phyloP scores from a whole-genome alignment of 78 protist genomes.

The Corallochytrium limacisporum region DNA sequence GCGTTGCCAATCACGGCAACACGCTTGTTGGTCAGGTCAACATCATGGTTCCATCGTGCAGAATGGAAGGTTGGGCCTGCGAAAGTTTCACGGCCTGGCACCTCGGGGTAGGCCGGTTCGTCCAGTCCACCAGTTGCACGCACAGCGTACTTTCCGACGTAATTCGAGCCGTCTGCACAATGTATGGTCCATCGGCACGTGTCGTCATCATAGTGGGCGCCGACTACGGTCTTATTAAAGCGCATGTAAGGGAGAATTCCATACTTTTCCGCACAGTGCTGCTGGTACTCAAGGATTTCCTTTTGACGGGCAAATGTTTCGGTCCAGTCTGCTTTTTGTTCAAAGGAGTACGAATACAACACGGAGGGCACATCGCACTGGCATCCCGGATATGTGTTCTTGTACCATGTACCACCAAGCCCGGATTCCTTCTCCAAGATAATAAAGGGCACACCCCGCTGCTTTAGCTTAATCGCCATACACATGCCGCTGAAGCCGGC shows the following conservation, averaged over 20 bases:
- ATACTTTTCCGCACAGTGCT: too few species aligned
- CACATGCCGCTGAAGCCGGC: neutral
- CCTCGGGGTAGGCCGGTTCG: too few species aligned
- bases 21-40: too few species aligned
- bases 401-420: neutral
- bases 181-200: too few species aligned
- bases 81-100: too few species aligned
- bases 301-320: neutral
- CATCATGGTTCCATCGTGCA: neutral
- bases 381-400: neutral
- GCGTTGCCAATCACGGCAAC: neutral
- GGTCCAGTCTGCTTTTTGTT: neutral
- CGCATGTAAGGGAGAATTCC: too few species aligned
- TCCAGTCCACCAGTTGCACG: too few species aligned
- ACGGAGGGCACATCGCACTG: neutral
- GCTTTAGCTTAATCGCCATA: slow-evolving; percentile 1
- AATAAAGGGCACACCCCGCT: neutral
- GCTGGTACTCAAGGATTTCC: neutral
- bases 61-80: neutral
- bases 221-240: too few species aligned
- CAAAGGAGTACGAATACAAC: neutral
- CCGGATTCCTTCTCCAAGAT: neutral
- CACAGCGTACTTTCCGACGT: too few species aligned
- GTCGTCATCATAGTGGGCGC: too few species aligned
- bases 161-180: too few species aligned